Conservation (phyloP, 1,284 basidiomycete species). For the Ustilago bromivora region DNA sequence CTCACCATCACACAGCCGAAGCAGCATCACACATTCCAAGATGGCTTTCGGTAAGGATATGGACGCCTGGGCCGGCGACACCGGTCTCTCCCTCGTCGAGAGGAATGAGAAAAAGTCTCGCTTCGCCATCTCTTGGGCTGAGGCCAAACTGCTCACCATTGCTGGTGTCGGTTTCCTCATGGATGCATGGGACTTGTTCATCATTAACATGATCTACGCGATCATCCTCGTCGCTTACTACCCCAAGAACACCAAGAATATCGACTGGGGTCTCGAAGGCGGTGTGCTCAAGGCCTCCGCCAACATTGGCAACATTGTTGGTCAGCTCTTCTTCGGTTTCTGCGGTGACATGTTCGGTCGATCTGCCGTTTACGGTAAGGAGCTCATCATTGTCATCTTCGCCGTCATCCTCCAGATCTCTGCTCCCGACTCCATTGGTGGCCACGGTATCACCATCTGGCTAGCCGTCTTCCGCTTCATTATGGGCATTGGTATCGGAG, state of each 20-base stretch:
- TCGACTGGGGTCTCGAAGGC: conserved; percentile 65
- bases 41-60: conserved; percentile 65
- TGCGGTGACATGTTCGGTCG: conserved; percentile 66
- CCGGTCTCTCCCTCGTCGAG: conserved; percentile 61
- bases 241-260: conserved; percentile 54
- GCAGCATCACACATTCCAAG: conserved; percentile 10
- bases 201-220: conserved; percentile 67
- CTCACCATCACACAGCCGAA: conserved; percentile 4
- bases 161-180: conserved; percentile 68
- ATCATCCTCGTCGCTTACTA: conserved; percentile 64
- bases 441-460: conserved; percentile 64
- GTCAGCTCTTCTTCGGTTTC: conserved; percentile 65
- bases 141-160: conserved; percentile 64
- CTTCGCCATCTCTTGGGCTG: conserved; percentile 60
- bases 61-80: conserved; percentile 61
- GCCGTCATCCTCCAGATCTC: conserved; percentile 66
- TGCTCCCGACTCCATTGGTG: conserved; percentile 61
- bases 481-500: conserved; percentile 75
- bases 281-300: conserved; percentile 67
- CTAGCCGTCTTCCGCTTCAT: conserved; percentile 62
- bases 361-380: conserved; percentile 67
- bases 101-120: conserved; percentile 50
- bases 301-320: conserved; percentile 67
- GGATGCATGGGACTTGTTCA: conserved; percentile 67
- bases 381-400: conserved; percentile 64